A percentile compares a stretch with the other conserved stretches of the same genome.
phyloP scores from a whole-genome alignment of 2,329 filamentous ascomycete species.

The Fusarium metavorans region DNA sequence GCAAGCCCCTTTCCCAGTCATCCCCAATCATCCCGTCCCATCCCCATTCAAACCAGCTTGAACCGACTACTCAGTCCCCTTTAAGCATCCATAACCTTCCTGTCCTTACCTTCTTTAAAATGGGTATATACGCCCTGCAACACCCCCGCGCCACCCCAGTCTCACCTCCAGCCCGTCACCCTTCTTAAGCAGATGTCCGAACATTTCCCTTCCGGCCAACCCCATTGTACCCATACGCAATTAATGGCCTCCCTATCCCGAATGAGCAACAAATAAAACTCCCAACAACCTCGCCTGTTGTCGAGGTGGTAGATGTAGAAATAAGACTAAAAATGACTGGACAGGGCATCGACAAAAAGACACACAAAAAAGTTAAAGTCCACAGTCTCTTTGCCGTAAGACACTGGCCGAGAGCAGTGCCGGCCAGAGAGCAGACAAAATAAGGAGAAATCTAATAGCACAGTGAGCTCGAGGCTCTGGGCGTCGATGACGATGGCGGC shows the following conservation, averaged over 20 bases:
- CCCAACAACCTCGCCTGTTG: slow-evolving; percentile 16
- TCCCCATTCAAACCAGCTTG: slow-evolving; percentile 10
- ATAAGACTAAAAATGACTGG: slow-evolving; percentile 17
- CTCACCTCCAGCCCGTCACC: slow-evolving; percentile 5
- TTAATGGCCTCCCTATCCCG: slow-evolving; percentile 39
- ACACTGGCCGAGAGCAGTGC: slow-evolving; percentile 22
- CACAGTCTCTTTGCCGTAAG: slow-evolving; percentile 28
- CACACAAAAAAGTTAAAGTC: slow-evolving; percentile 5
- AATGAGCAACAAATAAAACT: slow-evolving; percentile 28
- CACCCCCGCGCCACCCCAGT: slow-evolving; percentile 30
- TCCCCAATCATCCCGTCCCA: not conserved
- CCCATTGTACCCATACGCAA: slow-evolving; percentile 28
- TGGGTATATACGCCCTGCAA: slow-evolving; percentile 50
- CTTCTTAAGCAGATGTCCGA: slow-evolving; percentile 20
- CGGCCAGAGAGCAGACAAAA: slow-evolving; percentile 27
- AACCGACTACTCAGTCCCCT: slow-evolving; percentile 12
- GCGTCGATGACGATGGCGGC: slow-evolving; percentile 13
- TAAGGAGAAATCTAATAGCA: slow-evolving; percentile 38
- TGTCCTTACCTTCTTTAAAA: slow-evolving; percentile 38
- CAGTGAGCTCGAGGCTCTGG: slow-evolving; percentile 27
- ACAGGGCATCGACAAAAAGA: slow-evolving; percentile 16
- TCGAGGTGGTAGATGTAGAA: slow-evolving; percentile 27
- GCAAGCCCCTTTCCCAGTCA: not conserved
- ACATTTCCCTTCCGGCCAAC: slow-evolving; percentile 12
- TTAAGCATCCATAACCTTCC: slow-evolving; percentile 8